A percentile compares a stretch with the other conserved stretches of the same genome.
Evolutionary conservation across 257 asterid genomes (phyloP).

Genomic region (Marsdenia floribunda): DNA sequence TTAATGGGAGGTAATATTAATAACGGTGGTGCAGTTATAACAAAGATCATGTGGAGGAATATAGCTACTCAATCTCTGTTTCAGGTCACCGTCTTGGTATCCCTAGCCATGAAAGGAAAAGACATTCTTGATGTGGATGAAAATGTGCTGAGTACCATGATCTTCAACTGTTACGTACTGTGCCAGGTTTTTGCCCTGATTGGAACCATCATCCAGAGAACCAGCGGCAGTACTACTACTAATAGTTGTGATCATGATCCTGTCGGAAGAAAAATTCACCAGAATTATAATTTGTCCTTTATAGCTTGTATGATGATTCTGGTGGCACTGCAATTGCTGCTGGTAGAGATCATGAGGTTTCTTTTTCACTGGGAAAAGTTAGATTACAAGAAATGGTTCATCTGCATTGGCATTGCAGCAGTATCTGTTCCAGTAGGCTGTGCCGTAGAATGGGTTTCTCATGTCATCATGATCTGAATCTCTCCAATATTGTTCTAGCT

Average conservation of each 20-base stretch:
- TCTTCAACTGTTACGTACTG: conserved; percentile 28
- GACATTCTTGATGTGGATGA: conserved; percentile 12
- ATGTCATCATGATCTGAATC: no score
- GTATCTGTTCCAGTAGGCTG: no score
- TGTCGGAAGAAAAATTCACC: no score
- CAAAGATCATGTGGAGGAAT: conserved; percentile 26
- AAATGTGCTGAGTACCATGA: conserved; percentile 15
- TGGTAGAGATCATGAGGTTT: conserved; percentile 22
- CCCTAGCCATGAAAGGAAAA: conserved; percentile 25
- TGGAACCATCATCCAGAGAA: no score
- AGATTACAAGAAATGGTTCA: conserved; percentile 26
- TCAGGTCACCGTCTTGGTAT: conserved; percentile 23
- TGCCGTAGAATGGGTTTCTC: conserved; percentile 19
- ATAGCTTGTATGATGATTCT: not conserved
- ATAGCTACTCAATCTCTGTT: conserved; percentile 24
- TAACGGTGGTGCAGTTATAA: conserved; percentile 20
- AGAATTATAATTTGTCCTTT: no score
- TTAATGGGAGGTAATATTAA: no score
- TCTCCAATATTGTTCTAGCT: no score
- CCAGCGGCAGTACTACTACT: no score
- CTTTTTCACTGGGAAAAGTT: conserved; percentile 24
- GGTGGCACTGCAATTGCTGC: conserved; percentile 15
- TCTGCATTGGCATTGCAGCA: conserved; percentile 30
- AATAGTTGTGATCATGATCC: no score
- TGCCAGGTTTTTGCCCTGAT: conserved; percentile 38